Evolutionary conservation across 768 basidiomycete genomes (phyloP).

Genomic region (Suillus alpinus): DNA sequence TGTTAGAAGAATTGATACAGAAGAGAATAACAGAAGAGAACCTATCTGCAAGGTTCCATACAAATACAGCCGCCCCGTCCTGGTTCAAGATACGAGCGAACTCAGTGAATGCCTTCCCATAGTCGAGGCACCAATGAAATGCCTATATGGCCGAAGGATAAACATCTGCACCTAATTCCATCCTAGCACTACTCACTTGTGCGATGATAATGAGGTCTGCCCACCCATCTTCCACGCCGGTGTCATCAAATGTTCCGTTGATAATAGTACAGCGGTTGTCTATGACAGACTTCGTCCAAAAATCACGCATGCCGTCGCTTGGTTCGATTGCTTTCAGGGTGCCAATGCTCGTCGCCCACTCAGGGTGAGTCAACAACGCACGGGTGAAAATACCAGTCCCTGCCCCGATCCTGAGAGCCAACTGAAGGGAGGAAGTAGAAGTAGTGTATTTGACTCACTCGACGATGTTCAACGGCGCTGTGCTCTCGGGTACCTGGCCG

Average conservation of each 20-base stretch:
- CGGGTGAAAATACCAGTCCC: conserved; percentile 92
- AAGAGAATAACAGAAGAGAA: conserved; percentile 21
- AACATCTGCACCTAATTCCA: conserved; percentile 23
- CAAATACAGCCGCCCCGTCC: conserved; percentile 59
- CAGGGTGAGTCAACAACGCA: conserved; percentile 59
- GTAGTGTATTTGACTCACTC: conserved; percentile 49
- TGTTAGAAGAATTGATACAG: not conserved
- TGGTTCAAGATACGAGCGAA: conserved; percentile 72
- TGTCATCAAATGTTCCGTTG: conserved; percentile 70
- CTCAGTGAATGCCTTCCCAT: conserved; percentile 58
- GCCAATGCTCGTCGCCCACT: conserved; percentile 46
- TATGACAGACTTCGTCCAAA: not conserved
- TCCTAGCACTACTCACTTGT: conserved; percentile 43
- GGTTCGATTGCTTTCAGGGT: conserved; percentile 77
- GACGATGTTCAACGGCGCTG: conserved; percentile 54
- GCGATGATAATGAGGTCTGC: conserved; percentile 81
- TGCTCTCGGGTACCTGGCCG: conserved; percentile 47
- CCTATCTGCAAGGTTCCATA: conserved; percentile 93
- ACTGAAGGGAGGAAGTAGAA: not conserved
- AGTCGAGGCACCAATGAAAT: conserved; percentile 92
- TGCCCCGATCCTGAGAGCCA: conserved; percentile 59
- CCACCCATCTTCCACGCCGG: conserved; percentile 59
- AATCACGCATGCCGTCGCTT: conserved; percentile 77
- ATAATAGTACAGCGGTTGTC: conserved; percentile 30
- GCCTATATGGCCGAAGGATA: conserved; percentile 46